These are phyloP conservation scores for Tillandsia leiboldiana DNA, from an alignment of 176 grass and related monocot species.

Conservation along the genomic window DNA sequence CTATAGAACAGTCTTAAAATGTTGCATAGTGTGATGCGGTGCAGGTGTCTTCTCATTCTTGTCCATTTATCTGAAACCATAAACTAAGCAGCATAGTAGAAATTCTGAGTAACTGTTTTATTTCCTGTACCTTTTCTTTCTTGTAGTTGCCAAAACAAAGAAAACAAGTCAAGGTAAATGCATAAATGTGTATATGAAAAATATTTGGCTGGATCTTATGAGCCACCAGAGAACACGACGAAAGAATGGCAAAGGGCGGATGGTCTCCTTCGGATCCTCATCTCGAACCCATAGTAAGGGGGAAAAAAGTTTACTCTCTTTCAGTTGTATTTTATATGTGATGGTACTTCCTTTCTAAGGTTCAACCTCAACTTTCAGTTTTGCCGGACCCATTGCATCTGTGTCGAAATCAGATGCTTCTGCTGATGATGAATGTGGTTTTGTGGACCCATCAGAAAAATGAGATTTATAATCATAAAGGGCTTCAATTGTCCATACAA, in stretches of 20 bases:
- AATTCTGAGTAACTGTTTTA: too few relatives aligned
- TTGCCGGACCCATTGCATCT: not conserved
- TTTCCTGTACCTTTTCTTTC: too few relatives aligned
- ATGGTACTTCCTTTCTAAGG: not conserved
- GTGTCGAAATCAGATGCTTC: not conserved
- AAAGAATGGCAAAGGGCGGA: slow-evolving; percentile 19
- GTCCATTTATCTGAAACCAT: too few relatives aligned
- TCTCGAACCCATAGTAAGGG: not conserved
- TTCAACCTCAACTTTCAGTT: slow-evolving; percentile 5
- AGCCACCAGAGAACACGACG: too few relatives aligned
- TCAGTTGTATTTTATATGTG: slow-evolving; percentile 1
- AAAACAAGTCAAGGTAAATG: too few relatives aligned
- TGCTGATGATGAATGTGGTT: slow-evolving; percentile 9
- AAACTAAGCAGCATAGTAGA: too few relatives aligned
- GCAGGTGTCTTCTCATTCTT: too few relatives aligned
- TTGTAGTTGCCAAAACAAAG: too few relatives aligned
- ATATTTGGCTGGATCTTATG: too few relatives aligned
- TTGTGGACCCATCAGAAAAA: slow-evolving; percentile 6
- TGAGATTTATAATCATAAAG: slow-evolving; percentile 3
- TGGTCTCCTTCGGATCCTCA: slow-evolving; percentile 19
- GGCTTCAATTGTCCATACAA: slow-evolving; percentile 13
- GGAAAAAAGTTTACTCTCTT: slow-evolving; percentile 10
- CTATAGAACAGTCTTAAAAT: too few relatives aligned
- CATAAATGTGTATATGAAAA: too few relatives aligned
- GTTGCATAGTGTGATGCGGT: too few relatives aligned